A percentile compares a stretch with the other conserved stretches of the same genome.
Evolutionary conservation across 1,139 yeast species (phyloP).

Genomic region (Kodamaea fungicola): DNA sequence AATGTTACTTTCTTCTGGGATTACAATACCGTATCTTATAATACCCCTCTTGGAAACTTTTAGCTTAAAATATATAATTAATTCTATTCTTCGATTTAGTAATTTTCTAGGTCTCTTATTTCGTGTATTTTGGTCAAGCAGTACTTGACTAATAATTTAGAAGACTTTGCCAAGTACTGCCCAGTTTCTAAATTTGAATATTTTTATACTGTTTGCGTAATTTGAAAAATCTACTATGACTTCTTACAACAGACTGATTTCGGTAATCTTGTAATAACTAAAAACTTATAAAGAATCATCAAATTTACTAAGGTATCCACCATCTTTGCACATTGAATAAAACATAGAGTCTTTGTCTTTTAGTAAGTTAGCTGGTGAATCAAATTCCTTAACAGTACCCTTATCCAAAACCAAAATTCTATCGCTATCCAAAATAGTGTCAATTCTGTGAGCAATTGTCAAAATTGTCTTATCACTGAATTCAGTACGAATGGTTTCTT

Average conservation of each 20-base stretch:
- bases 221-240: no score
- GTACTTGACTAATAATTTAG: no score
- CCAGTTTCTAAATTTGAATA: no score
- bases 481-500: constrained; percentile 20
- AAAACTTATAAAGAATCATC: no score
- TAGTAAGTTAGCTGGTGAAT: constrained; percentile 17
- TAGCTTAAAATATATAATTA: no score
- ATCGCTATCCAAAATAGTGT: constrained; percentile 25
- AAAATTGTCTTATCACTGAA: constrained; percentile 23
- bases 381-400: constrained; percentile 22
- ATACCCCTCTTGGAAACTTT: constrained; percentile 15
- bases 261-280: no score
- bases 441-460: constrained; percentile 25
- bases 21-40: constrained; percentile 24
- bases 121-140: no score
- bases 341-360: constrained; percentile 16
- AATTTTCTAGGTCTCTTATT: no score
- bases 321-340: constrained; percentile 19
- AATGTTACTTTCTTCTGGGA: constrained; percentile 28
- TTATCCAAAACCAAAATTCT: constrained; percentile 21
- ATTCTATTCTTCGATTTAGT: no score
- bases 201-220: no score
- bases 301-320: constrained; percentile 13
- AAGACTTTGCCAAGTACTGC: no score
- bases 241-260: no score